Percentiles rank a stretch among this genome's conserved stretches.
phyloP scores from a whole-genome alignment of 257 asterid species.

The Prunella vulgaris region DNA sequence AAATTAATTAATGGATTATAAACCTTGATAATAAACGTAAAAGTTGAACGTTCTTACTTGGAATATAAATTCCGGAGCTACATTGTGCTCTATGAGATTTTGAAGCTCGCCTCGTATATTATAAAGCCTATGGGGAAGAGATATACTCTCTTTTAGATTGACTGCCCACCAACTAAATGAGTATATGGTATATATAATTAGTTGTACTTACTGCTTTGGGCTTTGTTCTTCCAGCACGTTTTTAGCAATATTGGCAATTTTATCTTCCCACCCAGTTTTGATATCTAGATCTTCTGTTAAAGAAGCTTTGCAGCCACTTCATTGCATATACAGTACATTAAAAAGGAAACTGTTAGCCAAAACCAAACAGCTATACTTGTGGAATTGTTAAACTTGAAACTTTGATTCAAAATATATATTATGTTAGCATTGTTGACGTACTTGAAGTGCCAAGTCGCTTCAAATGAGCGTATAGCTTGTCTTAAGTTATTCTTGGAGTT shows the following conservation, averaged over 20 bases:
- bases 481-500: slow-evolving; percentile 72
- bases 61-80: slow-evolving; percentile 71
- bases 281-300: slow-evolving; percentile 57
- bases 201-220: slow-evolving; percentile 67
- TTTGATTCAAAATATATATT: slow-evolving; percentile 3
- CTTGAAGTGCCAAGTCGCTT: slow-evolving; percentile 76
- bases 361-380: neutral
- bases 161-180: neutral
- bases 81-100: slow-evolving; percentile 73
- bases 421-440: slow-evolving; percentile 24
- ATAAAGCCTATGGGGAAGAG: slow-evolving; percentile 47
- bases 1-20: slow-evolving; percentile 12
- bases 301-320: slow-evolving; percentile 37
- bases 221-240: slow-evolving; percentile 73
- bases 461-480: slow-evolving; percentile 85
- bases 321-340: slow-evolving; percentile 18
- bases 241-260: slow-evolving; percentile 62
- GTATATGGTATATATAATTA: neutral
- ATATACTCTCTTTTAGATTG: slow-evolving; percentile 14
- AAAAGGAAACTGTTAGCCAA: slow-evolving; percentile 11
- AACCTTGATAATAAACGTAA: neutral
- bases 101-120: slow-evolving; percentile 71
- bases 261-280: slow-evolving; percentile 85
- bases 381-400: neutral
- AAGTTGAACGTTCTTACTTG: slow-evolving; percentile 38